A percentile compares a stretch with the other conserved stretches of the same genome.
These are phyloP conservation scores for Peronospora tabacina DNA, from an alignment of 352 stramenopile genomes.

Conservation along the genomic window DNA sequence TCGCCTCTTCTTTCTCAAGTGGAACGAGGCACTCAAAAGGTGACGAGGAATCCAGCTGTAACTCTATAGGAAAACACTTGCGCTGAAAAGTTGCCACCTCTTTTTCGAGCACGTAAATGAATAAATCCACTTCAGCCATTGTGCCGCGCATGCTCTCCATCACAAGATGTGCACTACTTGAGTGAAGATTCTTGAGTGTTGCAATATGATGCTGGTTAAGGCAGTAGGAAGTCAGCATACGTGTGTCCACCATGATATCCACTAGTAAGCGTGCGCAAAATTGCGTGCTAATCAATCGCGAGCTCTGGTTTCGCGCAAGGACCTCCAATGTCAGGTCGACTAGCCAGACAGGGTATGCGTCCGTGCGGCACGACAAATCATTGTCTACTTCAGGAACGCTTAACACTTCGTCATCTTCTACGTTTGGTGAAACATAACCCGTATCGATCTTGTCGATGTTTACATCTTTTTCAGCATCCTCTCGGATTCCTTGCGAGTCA, in stretches of 20 bases:
- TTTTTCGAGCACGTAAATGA: slow-evolving; percentile 76
- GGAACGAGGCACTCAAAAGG: slow-evolving; percentile 65
- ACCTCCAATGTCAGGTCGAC: slow-evolving; percentile 38
- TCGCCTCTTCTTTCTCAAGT: slow-evolving; percentile 20
- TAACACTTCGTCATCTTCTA: slow-evolving; percentile 4
- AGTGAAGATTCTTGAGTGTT: slow-evolving; percentile 50
- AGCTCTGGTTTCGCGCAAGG: slow-evolving; percentile 41
- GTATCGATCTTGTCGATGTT: slow-evolving; percentile 1
- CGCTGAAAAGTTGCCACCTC: slow-evolving; percentile 48
- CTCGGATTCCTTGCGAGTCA: slow-evolving; percentile 17
- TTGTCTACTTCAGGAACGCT: slow-evolving; percentile 7
- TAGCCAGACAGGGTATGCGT: slow-evolving; percentile 44
- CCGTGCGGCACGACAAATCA: slow-evolving; percentile 2
- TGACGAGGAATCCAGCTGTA: slow-evolving; percentile 55
- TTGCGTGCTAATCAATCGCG: slow-evolving; percentile 48
- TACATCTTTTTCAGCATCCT: slow-evolving; percentile 9
- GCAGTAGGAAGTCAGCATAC: slow-evolving; percentile 13
- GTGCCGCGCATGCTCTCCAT: slow-evolving; percentile 80
- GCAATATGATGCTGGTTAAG: slow-evolving; percentile 21
- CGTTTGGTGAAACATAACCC: neutral
- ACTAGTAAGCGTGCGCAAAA: slow-evolving; percentile 45
- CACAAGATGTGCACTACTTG: slow-evolving; percentile 54
- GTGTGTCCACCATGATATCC: slow-evolving; percentile 45
- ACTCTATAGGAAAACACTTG: slow-evolving; percentile 36
- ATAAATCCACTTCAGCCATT: slow-evolving; percentile 72